Evolutionary conservation across 148 eudicot species (phyloP).

Genomic region (Drosera capensis): DNA sequence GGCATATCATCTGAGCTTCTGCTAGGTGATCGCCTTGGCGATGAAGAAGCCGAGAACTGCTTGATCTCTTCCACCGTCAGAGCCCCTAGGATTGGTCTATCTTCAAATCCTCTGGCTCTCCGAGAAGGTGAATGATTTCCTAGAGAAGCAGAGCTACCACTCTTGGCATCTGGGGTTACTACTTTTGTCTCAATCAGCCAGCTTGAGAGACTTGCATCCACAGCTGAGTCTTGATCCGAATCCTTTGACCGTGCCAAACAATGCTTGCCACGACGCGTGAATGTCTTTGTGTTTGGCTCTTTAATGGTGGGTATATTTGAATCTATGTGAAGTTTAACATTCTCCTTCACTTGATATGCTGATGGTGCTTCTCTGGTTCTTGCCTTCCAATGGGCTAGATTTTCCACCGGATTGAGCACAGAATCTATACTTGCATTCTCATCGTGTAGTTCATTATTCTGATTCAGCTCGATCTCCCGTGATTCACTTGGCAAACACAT

Average conservation of each 20-base stretch:
- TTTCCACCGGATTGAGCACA: constrained; percentile 35
- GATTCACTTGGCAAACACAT: background rate
- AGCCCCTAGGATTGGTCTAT: constrained; percentile 23
- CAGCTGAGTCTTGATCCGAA: background rate
- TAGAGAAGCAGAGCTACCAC: background rate
- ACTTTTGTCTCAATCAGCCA: background rate
- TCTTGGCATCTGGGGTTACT: background rate
- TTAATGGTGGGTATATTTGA: background rate
- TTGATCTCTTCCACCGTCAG: constrained; percentile 34
- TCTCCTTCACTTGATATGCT: constrained; percentile 13
- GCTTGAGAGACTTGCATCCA: background rate
- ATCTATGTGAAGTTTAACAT: constrained; percentile 4
- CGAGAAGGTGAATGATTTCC: background rate
- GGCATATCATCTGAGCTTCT: constrained; percentile 35
- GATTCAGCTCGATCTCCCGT: background rate
- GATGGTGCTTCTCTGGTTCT: constrained; percentile 9
- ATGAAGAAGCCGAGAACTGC: constrained; percentile 21
- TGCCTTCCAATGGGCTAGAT: constrained; percentile 38
- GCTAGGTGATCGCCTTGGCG: constrained; percentile 29
- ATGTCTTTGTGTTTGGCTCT: too few species aligned
- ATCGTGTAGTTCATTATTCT: background rate
- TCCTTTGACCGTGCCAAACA: background rate
- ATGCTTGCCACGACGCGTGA: too few species aligned
- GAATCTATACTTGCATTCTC: constrained; percentile 6
- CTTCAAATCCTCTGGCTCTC: constrained; percentile 4